phyloP scores from a whole-genome alignment of 805 yeast genomes.

The Saccharomycopsis olivae region DNA sequence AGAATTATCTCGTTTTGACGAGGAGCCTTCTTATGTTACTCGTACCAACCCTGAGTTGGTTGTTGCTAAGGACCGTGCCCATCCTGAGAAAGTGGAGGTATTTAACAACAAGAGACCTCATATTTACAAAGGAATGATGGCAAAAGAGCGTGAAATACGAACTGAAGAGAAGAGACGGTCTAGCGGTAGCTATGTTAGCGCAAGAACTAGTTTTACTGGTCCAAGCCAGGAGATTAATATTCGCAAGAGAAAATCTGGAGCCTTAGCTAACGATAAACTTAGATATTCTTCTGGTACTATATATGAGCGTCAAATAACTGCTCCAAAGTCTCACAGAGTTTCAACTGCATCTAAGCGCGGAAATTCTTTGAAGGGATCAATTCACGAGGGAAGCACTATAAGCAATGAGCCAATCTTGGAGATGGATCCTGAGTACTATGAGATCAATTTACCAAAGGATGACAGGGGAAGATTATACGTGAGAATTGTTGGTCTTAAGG shows the following conservation, averaged over 20 bases:
- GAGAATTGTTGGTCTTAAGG: constrained; percentile 39
- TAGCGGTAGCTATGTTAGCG: constrained; percentile 8
- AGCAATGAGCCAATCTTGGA: not conserved
- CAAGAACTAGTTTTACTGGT: constrained; percentile 4
- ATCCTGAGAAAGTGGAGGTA: constrained; percentile 5
- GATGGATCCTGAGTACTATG: not conserved
- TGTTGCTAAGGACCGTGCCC: constrained; percentile 14
- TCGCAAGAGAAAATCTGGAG: constrained; percentile 14
- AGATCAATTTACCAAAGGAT: constrained; percentile 26
- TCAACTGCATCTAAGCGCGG: constrained; percentile 10
- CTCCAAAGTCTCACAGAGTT: constrained; percentile 12
- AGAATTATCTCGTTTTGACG: constrained; percentile 10
- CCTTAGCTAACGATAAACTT: constrained; percentile 2
- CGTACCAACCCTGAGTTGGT: constrained; percentile 12
- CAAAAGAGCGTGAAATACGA: constrained; percentile 8
- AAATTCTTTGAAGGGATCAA: constrained; percentile 12
- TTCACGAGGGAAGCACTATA: not conserved
- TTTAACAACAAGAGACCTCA: constrained; percentile 16
- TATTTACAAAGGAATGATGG: constrained; percentile 11
- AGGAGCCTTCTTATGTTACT: constrained; percentile 4
- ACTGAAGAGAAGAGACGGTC: constrained; percentile 1
- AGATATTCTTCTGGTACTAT: constrained; percentile 2
- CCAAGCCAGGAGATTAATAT: constrained; percentile 3
- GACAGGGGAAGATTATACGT: constrained; percentile 34
- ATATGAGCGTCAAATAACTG: constrained; percentile 14